Base-by-base conservation (phyloP, 192 early-diverging fungal genomes). In the Podila minutissima region DNA sequence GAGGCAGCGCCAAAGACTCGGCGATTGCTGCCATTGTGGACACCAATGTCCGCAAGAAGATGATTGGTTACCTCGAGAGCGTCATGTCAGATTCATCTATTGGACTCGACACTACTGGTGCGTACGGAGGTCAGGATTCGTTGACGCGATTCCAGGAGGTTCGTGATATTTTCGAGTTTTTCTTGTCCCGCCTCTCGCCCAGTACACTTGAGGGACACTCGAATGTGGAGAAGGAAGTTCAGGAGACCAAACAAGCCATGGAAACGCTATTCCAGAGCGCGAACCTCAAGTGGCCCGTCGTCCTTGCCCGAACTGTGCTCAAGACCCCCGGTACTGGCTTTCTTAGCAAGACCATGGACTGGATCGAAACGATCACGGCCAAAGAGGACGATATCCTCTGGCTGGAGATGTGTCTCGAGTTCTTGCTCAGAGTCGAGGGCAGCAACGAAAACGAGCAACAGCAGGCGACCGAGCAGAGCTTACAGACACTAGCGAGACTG, bases 141-240 rank as follows among this genome's bases (percentile, higher is more conserved):
- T 50, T 53, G 26, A 5, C 28, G 5, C 67, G 66, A 19, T 81
- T 81, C 51, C 77, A 81, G 9, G 71, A 81, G 12, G 77, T 69
- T 8, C 71, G 77, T 5, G 77, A 73, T 41, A 81, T 81, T 41
- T 81, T 81, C 59, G 77, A 81, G 67, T 81, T 59, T 51, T 81
- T 81, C 35, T 65, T 81, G 57, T 66, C 68, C 20, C 77, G 77
- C 4, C 53, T 73, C 29, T n/a, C 64, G 62, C 17, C 66, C 65
- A 51, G 19, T 33, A 11, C 31, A 10, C 4, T 32, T 0, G n/a
- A 28, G 31, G 11, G n/a, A 19, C 6, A 5, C 41, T 50, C 31
- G 7, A 62, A 26, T 17, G 32, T 26, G 15, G 71, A 62, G 15
- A 32, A n/a, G 3, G 26, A 32, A 1, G 62, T 69, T n/a, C 38